Percentiles rank a stretch among this genome's conserved stretches.
Conservation (phyloP, 306 rosid species). For the Rosa rugosa region DNA sequence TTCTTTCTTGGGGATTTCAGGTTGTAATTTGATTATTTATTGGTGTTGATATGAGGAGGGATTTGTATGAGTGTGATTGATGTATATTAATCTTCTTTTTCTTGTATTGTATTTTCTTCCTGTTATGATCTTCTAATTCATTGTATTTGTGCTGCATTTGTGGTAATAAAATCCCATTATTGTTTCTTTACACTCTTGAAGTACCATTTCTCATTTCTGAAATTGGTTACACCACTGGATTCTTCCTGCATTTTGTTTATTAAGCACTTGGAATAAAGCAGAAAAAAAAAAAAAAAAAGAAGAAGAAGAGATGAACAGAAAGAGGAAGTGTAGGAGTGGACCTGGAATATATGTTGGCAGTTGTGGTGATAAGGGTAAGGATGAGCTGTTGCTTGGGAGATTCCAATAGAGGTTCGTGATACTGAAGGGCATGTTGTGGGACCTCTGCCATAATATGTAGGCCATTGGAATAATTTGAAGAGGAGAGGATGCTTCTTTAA, state of each 20-base stretch:
- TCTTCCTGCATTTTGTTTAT: neutral
- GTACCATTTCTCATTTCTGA: neutral
- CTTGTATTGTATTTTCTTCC: slow-evolving; percentile 16
- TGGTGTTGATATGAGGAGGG: slow-evolving; percentile 12
- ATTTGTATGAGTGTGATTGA: slow-evolving; percentile 25
- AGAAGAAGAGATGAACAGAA: neutral
- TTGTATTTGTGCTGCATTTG: slow-evolving; percentile 32
- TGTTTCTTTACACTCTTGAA: neutral
- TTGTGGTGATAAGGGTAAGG: slow-evolving; percentile 8
- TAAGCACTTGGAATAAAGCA: neutral
- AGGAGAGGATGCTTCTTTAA: neutral
- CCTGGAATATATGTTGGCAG: slow-evolving; percentile 10
- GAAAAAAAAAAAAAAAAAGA: no score
- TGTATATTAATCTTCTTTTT: slow-evolving; percentile 18
- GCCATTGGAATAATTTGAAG: neutral
- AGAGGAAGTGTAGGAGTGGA: neutral
- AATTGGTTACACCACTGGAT: neutral
- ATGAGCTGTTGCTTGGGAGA: slow-evolving; percentile 25
- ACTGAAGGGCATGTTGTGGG: slow-evolving; percentile 25
- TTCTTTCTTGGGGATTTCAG: slow-evolving; percentile 14
- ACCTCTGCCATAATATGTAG: slow-evolving; percentile 4
- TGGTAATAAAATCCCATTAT: slow-evolving; percentile 29
- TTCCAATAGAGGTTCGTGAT: slow-evolving; percentile 24
- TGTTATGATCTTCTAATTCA: slow-evolving; percentile 6
- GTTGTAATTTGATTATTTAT: slow-evolving; percentile 20